Evolutionary conservation across 176 grass and related monocot species (phyloP), one percentile per base, ranked within the genome.

Genomic region (Bolboschoenus planiculmis): DNA sequence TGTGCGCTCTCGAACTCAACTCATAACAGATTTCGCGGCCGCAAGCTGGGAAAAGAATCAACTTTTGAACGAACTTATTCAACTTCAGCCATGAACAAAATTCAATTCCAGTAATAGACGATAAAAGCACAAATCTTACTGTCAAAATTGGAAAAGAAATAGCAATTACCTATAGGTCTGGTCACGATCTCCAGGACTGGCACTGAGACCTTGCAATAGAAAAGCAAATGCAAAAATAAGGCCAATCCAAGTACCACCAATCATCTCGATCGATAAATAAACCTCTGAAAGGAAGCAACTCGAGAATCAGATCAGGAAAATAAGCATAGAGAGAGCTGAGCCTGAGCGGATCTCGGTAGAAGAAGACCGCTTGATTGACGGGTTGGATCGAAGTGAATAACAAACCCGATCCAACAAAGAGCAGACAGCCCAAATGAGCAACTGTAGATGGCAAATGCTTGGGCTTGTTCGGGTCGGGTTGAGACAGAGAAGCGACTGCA

Each of bases 161-260:
- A 54, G 51, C 35, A 56, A 84, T 77, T 82, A 98, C 95, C 95
- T 87, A 84, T 98, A 98, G 58, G 44, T 50, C 56, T 84, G 92
- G 86, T 98, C 87, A 74, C 63, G 81, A 76, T 98, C 95, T 6
- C 95, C 92, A 36, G 84, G 78, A 60, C 90, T 97, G 40, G 92
- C 95, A 21, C 92, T 84, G 57, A 94, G 83, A 46, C 57, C 66
- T 74, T 57, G 50, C 39, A 94, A 84, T 46, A 76, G 92, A 59
- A 91, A 75, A 29, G 78, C 78, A 5, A 92, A 18, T 66, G 90
- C 78, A 7, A 84, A 83, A 56, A 83, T 50, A 76, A 92, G 44
- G 60, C 86, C 37, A 78, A 59, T 47, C 39, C 79, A 79, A 65
- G 40, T 23, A 42, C 58, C 55, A 18, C 64, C 63, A 34, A 62